A percentile compares a stretch with the other conserved stretches of the same genome.
These are phyloP conservation scores for Eucalyptus rudis DNA, from an alignment of 345 rosid genomes.

Conservation along the genomic window DNA sequence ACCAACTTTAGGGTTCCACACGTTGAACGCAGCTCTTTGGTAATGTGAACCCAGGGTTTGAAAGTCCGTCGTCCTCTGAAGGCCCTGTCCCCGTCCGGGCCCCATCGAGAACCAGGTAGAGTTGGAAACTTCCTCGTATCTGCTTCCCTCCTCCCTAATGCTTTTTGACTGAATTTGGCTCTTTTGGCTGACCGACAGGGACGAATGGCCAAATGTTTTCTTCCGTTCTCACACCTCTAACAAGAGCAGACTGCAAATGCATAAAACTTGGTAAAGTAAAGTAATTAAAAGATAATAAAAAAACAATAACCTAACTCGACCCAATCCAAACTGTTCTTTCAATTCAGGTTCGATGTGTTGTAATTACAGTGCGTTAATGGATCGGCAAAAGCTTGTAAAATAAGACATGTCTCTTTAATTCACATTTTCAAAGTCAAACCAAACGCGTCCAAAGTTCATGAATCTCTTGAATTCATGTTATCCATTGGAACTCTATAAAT, in stretches of 20 bases:
- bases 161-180: background rate
- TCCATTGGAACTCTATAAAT: background rate
- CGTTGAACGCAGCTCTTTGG: background rate
- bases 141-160: background rate
- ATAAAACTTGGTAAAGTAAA: background rate
- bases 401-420: background rate
- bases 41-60: background rate
- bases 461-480: background rate
- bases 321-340: background rate
- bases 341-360: background rate
- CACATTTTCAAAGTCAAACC: too few species aligned
- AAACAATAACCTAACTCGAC: background rate
- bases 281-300: background rate
- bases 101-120: background rate
- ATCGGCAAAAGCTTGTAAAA: background rate
- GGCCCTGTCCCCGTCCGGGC: background rate
- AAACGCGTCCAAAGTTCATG: accelerated
- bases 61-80: background rate
- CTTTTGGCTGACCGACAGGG: background rate
- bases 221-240: background rate
- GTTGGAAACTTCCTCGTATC: background rate
- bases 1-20: background rate
- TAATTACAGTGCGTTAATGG: background rate
- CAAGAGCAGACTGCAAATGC: background rate
- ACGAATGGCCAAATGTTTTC: background rate